Evolutionary conservation across 208 protist genomes (phyloP).

Genomic region (Endotrypanum monterogeii): DNA sequence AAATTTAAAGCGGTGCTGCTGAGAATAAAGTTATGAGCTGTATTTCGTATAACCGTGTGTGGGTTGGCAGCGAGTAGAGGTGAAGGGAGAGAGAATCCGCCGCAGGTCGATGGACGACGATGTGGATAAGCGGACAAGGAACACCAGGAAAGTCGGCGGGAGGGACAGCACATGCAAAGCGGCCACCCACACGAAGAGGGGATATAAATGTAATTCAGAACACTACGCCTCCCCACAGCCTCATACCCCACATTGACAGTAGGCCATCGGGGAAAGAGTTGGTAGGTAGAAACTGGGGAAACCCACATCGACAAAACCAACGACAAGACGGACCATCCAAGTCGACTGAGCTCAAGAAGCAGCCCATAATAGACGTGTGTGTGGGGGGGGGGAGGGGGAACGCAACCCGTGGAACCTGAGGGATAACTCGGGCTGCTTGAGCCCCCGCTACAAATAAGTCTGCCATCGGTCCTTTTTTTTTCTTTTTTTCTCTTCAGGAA

Average conservation of each 20-base stretch:
- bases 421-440: too few relatives aligned
- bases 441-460: too few relatives aligned
- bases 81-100: neutral
- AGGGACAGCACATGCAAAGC: neutral
- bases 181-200: too few relatives aligned
- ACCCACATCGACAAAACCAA: neutral
- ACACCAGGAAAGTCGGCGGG: neutral
- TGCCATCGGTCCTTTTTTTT: too few relatives aligned
- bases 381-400: neutral
- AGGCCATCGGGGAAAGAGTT: too few relatives aligned
- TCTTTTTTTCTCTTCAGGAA: too few relatives aligned
- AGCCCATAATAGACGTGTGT: neutral
- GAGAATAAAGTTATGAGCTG: neutral
- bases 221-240: too few relatives aligned
- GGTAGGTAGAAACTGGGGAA: neutral
- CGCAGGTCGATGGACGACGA: neutral
- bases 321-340: neutral
- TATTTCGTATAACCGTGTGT: neutral
- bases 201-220: too few relatives aligned
- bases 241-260: too few relatives aligned
- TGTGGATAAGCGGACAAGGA: neutral
- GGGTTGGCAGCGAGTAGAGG: neutral
- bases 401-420: too few relatives aligned
- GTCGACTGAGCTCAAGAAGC: neutral
- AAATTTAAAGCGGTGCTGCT: neutral